Evolutionary conservation across 257 asterid species (phyloP).

Genomic region (Gardenia jasminoides): DNA sequence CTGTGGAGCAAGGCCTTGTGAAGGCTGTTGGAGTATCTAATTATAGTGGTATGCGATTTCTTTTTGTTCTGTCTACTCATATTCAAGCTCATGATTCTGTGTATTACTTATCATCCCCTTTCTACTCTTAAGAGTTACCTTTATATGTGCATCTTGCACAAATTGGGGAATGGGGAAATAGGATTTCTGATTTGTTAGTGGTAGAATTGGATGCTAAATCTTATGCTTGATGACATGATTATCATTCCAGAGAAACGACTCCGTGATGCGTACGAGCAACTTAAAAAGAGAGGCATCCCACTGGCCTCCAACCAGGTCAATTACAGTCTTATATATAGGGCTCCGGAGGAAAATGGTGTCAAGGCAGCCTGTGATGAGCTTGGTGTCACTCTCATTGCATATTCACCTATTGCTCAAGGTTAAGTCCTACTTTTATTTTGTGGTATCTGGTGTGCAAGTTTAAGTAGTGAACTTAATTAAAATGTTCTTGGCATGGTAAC

Average conservation of each 20-base stretch:
- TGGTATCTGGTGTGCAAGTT: too few species aligned
- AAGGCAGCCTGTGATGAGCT: constrained; percentile 90
- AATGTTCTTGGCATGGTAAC: background rate
- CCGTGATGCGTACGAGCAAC: constrained; percentile 66
- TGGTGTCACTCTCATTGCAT: constrained; percentile 77
- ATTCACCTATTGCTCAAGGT: constrained; percentile 99
- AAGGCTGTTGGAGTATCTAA: constrained; percentile 95
- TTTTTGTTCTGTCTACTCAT: background rate
- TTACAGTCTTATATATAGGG: constrained; percentile 83
- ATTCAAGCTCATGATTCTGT: background rate
- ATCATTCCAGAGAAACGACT: constrained; percentile 72
- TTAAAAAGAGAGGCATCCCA: constrained; percentile 82
- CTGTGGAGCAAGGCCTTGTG: constrained; percentile 94
- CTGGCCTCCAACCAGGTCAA: constrained; percentile 95
- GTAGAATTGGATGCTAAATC: background rate
- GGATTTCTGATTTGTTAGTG: background rate
- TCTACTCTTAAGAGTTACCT: background rate
- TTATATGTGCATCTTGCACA: background rate
- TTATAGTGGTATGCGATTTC: constrained; percentile 55
- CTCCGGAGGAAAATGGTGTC: constrained; percentile 87
- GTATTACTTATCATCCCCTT: background rate
- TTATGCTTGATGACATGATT: background rate
- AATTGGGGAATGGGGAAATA: background rate
- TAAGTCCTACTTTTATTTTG: background rate
- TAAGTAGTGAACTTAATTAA: background rate